Percentiles rank a stretch among this genome's conserved stretches.
These are phyloP conservation scores for Camelina hispida DNA, from an alignment of 345 rosid genomes.

Conservation along the genomic window DNA sequence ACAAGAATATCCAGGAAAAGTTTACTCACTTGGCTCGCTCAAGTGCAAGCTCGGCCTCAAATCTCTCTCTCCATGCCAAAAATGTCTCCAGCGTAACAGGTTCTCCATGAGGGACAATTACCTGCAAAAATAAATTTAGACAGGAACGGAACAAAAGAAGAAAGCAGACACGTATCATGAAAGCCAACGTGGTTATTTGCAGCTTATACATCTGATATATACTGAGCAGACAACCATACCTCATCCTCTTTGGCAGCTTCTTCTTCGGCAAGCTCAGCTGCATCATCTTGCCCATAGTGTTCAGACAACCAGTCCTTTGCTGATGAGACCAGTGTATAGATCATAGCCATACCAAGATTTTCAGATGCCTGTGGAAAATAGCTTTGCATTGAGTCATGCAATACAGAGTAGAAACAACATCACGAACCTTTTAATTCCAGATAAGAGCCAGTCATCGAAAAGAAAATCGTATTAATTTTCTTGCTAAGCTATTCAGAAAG, in stretches of 20 bases:
- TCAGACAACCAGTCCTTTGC: slow-evolving; percentile 96
- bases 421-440: slow-evolving; percentile 13
- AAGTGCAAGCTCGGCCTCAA: slow-evolving; percentile 95
- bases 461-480: neutral
- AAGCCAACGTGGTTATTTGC: slow-evolving; percentile 12
- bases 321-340: slow-evolving; percentile 84
- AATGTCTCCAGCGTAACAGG: slow-evolving; percentile 93
- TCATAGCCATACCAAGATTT: slow-evolving; percentile 98
- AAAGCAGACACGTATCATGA: slow-evolving; percentile 9
- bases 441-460: slow-evolving; percentile 8
- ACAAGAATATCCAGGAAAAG: slow-evolving; percentile 9
- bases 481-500: neutral
- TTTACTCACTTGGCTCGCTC: slow-evolving; percentile 94
- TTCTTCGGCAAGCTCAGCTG: slow-evolving; percentile 48
- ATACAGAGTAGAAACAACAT: neutral
- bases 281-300: slow-evolving; percentile 65
- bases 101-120: slow-evolving; percentile 96
- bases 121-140: slow-evolving; percentile 48
- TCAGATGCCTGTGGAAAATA: slow-evolving; percentile 69
- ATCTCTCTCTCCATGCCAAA: slow-evolving; percentile 95
- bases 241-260: slow-evolving; percentile 82
- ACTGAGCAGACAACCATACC: slow-evolving; percentile 52
- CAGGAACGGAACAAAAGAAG: slow-evolving; percentile 19
- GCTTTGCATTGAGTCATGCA: slow-evolving; percentile 7
- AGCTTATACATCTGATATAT: slow-evolving; percentile 8